A percentile compares a stretch with the other conserved stretches of the same genome.
Evolutionary conservation across 1,139 yeast genomes (phyloP).

Genomic region (Starmera stellimalicola): DNA sequence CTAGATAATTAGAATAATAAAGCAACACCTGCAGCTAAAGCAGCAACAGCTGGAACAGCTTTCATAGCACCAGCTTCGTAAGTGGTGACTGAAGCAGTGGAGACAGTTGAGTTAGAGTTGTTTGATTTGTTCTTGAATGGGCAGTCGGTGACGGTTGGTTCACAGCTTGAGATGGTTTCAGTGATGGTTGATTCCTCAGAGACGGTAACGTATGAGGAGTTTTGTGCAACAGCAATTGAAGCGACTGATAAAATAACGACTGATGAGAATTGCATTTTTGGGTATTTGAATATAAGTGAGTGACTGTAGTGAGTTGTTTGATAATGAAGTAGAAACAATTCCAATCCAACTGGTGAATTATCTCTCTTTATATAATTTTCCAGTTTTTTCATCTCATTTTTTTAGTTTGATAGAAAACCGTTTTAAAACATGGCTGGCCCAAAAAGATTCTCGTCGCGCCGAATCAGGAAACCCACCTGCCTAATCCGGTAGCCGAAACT

Average conservation of each 20-base stretch:
- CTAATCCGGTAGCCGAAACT: no score
- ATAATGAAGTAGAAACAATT: no score
- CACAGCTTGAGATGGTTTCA: constrained; percentile 23
- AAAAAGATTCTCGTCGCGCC: no score
- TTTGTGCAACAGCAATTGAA: constrained; percentile 22
- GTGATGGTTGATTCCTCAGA: constrained; percentile 16
- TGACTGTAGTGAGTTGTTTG: constrained; percentile 15
- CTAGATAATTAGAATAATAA: constrained; percentile 14
- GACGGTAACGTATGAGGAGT: constrained; percentile 16
- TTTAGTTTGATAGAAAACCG: no score
- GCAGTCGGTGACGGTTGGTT: constrained; percentile 23
- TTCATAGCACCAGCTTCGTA: constrained; percentile 25
- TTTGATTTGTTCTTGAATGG: constrained; percentile 8
- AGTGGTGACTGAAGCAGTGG: constrained; percentile 23
- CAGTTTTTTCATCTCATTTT: no score
- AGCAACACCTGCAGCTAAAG: constrained; percentile 27
- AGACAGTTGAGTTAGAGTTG: constrained; percentile 16
- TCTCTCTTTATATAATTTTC: no score
- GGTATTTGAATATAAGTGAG: constrained; percentile 1
- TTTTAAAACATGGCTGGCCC: no score
- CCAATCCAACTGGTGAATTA: no score
- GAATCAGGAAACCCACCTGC: no score
- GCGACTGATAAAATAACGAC: constrained; percentile 20
- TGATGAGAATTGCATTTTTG: constrained; percentile 29
- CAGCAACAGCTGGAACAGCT: constrained; percentile 30